These are phyloP conservation scores for Tricharina praecox DNA, from an alignment of 495 filamentous ascomycete species.

Conservation along the genomic window DNA sequence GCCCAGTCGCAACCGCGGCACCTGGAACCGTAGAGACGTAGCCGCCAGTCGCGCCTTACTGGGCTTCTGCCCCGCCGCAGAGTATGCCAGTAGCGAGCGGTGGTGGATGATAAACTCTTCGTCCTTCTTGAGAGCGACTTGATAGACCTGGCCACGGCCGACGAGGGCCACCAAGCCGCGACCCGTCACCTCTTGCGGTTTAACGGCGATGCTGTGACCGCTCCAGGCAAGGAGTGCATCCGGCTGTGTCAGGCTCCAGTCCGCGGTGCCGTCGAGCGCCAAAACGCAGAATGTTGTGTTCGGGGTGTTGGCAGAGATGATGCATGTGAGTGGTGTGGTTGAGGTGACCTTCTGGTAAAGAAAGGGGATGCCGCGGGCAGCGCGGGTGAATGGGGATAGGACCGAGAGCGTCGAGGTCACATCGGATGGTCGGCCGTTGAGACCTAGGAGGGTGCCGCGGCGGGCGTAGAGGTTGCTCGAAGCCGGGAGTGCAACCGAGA, in stretches of 20 bases:
- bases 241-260: constrained; percentile 84
- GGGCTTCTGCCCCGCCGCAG: constrained; percentile 50
- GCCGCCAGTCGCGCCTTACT: constrained; percentile 71
- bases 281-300: constrained; percentile 71
- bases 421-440: constrained; percentile 47
- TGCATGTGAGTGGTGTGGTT: constrained; percentile 63
- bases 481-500: constrained; percentile 79
- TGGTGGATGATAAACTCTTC: constrained; percentile 80
- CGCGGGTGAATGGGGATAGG: constrained; percentile 63
- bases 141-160: constrained; percentile 73
- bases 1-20: constrained; percentile 38
- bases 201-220: constrained; percentile 63
- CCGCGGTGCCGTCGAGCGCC: constrained; percentile 79
- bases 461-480: constrained; percentile 86
- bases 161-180: constrained; percentile 71
- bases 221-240: constrained; percentile 86
- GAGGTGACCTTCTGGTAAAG: constrained; percentile 70
- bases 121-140: constrained; percentile 53
- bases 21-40: constrained; percentile 55
- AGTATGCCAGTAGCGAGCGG: constrained; percentile 80
- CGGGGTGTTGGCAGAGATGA: constrained; percentile 72
- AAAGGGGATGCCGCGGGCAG: constrained; percentile 70
- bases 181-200: constrained; percentile 65
- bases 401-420: constrained; percentile 74
- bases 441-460: constrained; percentile 71